Percentiles rank a stretch among this genome's conserved stretches.
phyloP scores from a whole-genome alignment of 176 grass and related monocot genomes.

The Elymus sibiricus region DNA sequence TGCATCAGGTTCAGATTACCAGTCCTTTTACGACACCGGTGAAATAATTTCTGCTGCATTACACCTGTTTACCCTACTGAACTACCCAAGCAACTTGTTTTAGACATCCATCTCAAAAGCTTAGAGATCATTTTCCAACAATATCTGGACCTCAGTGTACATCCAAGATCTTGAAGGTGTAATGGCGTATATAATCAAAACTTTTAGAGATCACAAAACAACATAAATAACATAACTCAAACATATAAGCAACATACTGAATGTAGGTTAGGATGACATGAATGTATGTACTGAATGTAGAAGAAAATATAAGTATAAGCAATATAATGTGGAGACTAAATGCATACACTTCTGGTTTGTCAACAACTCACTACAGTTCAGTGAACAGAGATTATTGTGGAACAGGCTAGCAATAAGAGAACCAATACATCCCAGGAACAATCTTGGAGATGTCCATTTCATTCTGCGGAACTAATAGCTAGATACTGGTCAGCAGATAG shows the following conservation, averaged over 20 bases:
- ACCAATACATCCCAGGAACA: background rate
- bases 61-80: too few species aligned
- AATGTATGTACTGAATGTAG: background rate
- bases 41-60: too few species aligned
- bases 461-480: background rate
- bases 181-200: background rate
- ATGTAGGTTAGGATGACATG: background rate
- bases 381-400: constrained; percentile 15
- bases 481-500: background rate
- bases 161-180: too few species aligned
- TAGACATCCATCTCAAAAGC: too few species aligned
- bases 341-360: background rate
- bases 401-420: background rate
- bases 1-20: too few species aligned
- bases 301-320: background rate
- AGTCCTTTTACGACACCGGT: too few species aligned
- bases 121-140: too few species aligned
- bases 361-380: background rate
- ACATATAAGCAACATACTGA: background rate
- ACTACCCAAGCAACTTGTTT: too few species aligned
- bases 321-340: background rate
- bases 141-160: too few species aligned
- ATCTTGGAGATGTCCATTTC: background rate
- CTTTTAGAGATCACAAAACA: background rate
- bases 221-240: background rate